phyloP scores from a whole-genome alignment of 1,139 yeast species.

The Eremothecium sinecaudum region DNA sequence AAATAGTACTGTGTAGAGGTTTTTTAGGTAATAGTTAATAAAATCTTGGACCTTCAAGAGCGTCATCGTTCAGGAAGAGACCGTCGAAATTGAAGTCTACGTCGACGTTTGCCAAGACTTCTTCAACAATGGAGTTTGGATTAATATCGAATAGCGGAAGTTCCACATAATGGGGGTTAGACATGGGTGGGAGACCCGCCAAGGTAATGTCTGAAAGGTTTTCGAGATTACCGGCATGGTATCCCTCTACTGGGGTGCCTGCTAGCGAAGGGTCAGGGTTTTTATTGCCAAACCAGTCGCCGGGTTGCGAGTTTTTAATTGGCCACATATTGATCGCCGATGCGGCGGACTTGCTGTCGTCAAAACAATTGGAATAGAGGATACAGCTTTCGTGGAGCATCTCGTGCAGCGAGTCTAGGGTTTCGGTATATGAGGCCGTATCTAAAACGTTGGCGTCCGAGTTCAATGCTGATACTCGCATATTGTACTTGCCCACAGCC shows the following conservation, averaged over 20 bases:
- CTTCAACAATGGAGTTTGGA: neutral
- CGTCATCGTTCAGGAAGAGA: neutral
- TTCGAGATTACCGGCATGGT: neutral
- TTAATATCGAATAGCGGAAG: neutral
- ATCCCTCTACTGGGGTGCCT: neutral
- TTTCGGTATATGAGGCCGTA: neutral
- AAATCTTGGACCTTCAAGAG: no score
- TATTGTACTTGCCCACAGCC: conserved; percentile 5
- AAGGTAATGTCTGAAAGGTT: neutral
- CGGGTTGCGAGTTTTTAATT: neutral
- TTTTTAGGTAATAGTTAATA: no score
- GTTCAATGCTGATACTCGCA: neutral
- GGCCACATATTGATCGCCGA: neutral
- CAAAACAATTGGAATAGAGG: no score
- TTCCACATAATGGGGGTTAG: neutral
- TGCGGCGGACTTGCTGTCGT: no score
- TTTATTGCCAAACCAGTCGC: conserved; percentile 1
- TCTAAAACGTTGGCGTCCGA: neutral
- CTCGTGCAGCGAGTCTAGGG: neutral
- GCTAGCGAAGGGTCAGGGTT: neutral
- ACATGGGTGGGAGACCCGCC: neutral
- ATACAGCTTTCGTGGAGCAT: neutral
- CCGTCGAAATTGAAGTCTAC: neutral
- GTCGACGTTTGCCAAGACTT: neutral
- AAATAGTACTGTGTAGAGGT: no score